Percentiles rank a stretch among this genome's conserved stretches.
Evolutionary conservation across 2,329 filamentous ascomycete genomes (phyloP).

Genomic region (Elsinoe batatas): DNA sequence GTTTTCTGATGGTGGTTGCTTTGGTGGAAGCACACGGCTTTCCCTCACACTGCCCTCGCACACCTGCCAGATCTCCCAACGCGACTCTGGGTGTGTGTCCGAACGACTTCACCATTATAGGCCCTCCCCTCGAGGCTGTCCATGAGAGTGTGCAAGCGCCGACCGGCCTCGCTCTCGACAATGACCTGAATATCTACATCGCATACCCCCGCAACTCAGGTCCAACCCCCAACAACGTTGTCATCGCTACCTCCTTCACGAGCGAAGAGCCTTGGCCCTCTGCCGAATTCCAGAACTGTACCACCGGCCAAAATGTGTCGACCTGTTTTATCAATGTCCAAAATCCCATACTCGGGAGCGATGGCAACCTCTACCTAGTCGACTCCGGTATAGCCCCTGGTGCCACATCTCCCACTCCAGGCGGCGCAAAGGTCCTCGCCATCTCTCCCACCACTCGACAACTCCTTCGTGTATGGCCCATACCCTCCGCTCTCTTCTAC

Average conservation of each 20-base stretch:
- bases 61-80: background rate
- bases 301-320: slow-evolving; percentile 28
- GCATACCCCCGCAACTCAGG: slow-evolving; percentile 34
- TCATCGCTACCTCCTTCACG: slow-evolving; percentile 31
- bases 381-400: slow-evolving; percentile 31
- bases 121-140: slow-evolving; percentile 28
- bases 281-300: slow-evolving; percentile 33
- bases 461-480: slow-evolving; percentile 30
- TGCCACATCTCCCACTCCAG: slow-evolving; percentile 24
- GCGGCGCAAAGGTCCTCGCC: slow-evolving; percentile 35
- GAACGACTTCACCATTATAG: slow-evolving; percentile 30
- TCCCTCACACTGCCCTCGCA: background rate
- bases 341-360: slow-evolving; percentile 34
- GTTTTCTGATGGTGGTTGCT: background rate
- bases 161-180: slow-evolving; percentile 33
- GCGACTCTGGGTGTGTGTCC: slow-evolving; percentile 19
- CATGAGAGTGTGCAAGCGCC: slow-evolving; percentile 30
- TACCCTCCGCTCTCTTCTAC: slow-evolving; percentile 28
- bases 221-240: slow-evolving; percentile 30
- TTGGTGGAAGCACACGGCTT: background rate
- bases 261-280: slow-evolving; percentile 33
- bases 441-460: slow-evolving; percentile 29
- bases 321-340: slow-evolving; percentile 39
- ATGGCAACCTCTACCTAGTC: slow-evolving; percentile 33
- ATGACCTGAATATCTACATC: slow-evolving; percentile 30